Evolutionary conservation across 2,329 filamentous ascomycete genomes (phyloP).

Genomic region (Xylariaceae sp.): DNA sequence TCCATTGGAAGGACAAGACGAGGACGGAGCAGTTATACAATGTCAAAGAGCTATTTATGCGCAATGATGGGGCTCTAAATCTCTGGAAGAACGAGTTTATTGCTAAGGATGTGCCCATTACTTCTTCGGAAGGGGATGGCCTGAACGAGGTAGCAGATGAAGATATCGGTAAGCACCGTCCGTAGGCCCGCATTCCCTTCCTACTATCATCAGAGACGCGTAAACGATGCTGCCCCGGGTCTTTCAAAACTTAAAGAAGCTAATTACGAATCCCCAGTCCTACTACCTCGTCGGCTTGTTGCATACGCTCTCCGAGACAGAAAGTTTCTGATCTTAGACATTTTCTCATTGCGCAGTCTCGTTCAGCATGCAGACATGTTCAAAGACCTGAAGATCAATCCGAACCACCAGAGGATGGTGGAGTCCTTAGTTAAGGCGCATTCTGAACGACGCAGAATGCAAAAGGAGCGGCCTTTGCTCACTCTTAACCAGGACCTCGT

Average conservation of each 20-base stretch:
- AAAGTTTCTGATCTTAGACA: neutral
- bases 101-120: neutral
- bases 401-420: neutral
- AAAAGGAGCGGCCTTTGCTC: neutral
- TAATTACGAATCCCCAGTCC: no score
- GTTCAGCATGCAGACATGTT: neutral
- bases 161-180: neutral
- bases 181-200: no score
- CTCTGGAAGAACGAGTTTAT: neutral
- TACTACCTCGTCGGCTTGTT: neutral
- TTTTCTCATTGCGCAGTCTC: neutral
- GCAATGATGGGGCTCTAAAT: neutral
- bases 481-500: constrained; percentile 5
- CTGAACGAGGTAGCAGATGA: neutral
- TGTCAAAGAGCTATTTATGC: neutral
- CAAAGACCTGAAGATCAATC: neutral
- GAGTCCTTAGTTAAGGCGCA: neutral
- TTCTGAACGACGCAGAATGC: neutral
- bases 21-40: neutral
- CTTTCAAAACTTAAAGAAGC: no score
- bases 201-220: no score
- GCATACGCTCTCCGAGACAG: constrained; percentile 4
- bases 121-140: neutral
- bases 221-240: no score
- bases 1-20: neutral